A percentile compares a stretch with the other conserved stretches of the same genome.
These are phyloP conservation scores for Hypomyces rosellus DNA, from an alignment of 2,329 filamentous ascomycete species.

Conservation along the genomic window DNA sequence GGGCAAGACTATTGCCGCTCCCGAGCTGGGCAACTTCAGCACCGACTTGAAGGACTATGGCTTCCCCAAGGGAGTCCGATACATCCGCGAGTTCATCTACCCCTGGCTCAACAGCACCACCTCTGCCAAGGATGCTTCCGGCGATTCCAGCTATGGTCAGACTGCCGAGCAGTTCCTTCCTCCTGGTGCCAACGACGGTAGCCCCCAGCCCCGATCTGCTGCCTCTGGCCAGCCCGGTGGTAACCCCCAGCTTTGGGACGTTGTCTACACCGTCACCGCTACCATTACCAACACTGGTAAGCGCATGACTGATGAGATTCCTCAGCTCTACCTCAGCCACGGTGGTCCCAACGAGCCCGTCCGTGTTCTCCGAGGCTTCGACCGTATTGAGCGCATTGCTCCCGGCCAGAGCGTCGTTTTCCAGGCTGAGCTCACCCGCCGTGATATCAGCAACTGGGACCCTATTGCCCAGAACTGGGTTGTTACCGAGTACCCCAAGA, in stretches of 20 bases:
- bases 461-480: slow-evolving; percentile 76
- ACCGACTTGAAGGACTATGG: slow-evolving; percentile 58
- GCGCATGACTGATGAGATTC: slow-evolving; percentile 61
- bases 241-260: slow-evolving; percentile 60
- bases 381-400: slow-evolving; percentile 61
- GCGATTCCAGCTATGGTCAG: slow-evolving; percentile 54
- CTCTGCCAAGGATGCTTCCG: slow-evolving; percentile 47
- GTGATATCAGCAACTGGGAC: slow-evolving; percentile 88
- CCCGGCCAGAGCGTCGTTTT: slow-evolving; percentile 65
- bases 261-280: slow-evolving; percentile 60
- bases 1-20: slow-evolving; percentile 58
- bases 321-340: slow-evolving; percentile 73
- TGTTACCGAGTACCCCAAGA: slow-evolving; percentile 45
- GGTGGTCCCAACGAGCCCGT: slow-evolving; percentile 68
- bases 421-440: slow-evolving; percentile 61
- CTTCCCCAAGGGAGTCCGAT: slow-evolving; percentile 55
- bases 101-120: slow-evolving; percentile 64
- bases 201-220: slow-evolving; percentile 48
- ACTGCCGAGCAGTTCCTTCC: slow-evolving; percentile 56
- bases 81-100: slow-evolving; percentile 56
- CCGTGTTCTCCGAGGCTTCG: slow-evolving; percentile 70
- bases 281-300: slow-evolving; percentile 66
- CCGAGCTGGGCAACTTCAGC: slow-evolving; percentile 57
- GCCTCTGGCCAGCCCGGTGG: slow-evolving; percentile 54
- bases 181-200: slow-evolving; percentile 46